These are phyloP conservation scores for Ceratobasidium sp. DNA, from an alignment of 1,284 basidiomycete species.

Conservation along the genomic window DNA sequence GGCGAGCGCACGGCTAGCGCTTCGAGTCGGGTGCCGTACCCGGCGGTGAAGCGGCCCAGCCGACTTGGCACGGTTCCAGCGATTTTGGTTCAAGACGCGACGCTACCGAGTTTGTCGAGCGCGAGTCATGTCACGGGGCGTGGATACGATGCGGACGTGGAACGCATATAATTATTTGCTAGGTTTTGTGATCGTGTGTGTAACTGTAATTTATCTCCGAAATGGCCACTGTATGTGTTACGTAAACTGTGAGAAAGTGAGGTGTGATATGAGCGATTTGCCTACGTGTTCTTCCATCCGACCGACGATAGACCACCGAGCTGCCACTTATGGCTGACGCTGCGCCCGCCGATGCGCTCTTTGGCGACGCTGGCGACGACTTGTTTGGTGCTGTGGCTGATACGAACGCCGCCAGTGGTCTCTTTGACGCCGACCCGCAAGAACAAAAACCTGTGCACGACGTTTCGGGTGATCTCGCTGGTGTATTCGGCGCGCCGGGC, in stretches of 20 bases:
- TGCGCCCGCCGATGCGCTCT: neutral
- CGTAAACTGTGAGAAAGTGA: no score
- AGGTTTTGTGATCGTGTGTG: neutral
- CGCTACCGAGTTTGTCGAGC: slow-evolving; percentile 34
- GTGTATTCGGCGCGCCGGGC: slow-evolving; percentile 36
- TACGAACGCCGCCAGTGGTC: slow-evolving; percentile 19
- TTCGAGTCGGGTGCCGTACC: slow-evolving; percentile 6
- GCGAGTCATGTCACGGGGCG: slow-evolving; percentile 37
- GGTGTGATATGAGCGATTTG: no score
- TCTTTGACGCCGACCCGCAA: slow-evolving; percentile 29
- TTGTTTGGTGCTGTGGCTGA: slow-evolving; percentile 2
- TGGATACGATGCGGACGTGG: slow-evolving; percentile 38
- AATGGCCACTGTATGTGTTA: no score
- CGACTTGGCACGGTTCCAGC: slow-evolving; percentile 19
- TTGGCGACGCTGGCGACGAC: slow-evolving; percentile 38
- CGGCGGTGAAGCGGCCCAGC: slow-evolving; percentile 29
- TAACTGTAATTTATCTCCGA: neutral
- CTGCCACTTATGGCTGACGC: no score
- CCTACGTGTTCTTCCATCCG: no score
- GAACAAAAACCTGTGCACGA: slow-evolving; percentile 25
- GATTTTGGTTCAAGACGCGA: slow-evolving; percentile 38
- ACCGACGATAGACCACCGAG: no score
- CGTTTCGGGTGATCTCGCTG: slow-evolving; percentile 24
- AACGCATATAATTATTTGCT: slow-evolving; percentile 5
- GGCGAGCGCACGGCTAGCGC: no score